Conservation (phyloP, 108 stramenopile species). For the Chaetoceros muelleri region DNA sequence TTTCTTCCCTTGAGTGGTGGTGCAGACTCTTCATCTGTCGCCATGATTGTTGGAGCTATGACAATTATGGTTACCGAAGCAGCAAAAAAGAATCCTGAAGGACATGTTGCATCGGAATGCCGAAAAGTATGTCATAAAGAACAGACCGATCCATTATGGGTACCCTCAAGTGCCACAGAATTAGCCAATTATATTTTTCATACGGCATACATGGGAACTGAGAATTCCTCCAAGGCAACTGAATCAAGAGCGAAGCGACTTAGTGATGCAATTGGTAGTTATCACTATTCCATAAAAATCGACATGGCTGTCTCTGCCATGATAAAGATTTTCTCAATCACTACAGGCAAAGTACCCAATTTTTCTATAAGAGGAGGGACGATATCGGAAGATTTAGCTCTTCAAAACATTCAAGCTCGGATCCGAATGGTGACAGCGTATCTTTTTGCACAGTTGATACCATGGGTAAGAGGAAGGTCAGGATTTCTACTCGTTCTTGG, state of each 20-base stretch:
- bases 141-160: conserved; percentile 46
- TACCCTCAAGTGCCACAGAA: conserved; percentile 72
- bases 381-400: conserved; percentile 87
- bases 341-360: conserved; percentile 70
- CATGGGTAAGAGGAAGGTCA: conserved; percentile 78
- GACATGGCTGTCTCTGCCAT: conserved; percentile 86
- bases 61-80: conserved; percentile 78
- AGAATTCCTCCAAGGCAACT: conserved; percentile 79
- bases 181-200: conserved; percentile 81
- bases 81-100: conserved; percentile 30
- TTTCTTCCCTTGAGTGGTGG: conserved; percentile 94
- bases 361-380: conserved; percentile 80
- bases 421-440: conserved; percentile 96
- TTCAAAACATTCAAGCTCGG: conserved; percentile 98
- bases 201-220: conserved; percentile 94
- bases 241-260: conserved; percentile 72
- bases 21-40: conserved; percentile 90
- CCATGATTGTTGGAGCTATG: conserved; percentile 96
- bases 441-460: conserved; percentile 92
- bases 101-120: conserved; percentile 48
- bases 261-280: conserved; percentile 80
- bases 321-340: conserved; percentile 67
- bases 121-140: conserved; percentile 45
- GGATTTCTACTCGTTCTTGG: conserved; percentile 96
- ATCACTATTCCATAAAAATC: conserved; percentile 85